Evolutionary conservation across 441 rosid species (phyloP), one percentile per base, ranked within the genome.

Genomic region (Macaranga tanarius): DNA sequence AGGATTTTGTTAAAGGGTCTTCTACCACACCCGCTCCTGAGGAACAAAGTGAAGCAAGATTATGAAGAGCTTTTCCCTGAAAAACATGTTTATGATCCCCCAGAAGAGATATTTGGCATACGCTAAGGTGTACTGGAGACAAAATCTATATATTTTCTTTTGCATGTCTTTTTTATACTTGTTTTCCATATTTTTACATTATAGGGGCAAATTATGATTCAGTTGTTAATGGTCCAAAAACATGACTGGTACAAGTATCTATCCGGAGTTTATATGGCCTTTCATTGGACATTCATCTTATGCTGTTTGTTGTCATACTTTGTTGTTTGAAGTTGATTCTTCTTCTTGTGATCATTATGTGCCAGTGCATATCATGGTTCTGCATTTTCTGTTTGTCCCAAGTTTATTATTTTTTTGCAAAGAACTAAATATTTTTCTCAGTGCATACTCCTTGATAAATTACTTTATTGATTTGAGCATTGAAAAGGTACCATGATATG

Each of bases 21-120:
- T 70, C 69, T 92, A 22, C 98, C 98, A 0, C 95, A 92, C 73
- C 99, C 96, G 0, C 97, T 92, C 77, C 75, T 92, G 75, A 90
- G 99, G 84, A 95, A 86, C 82, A 86, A 84, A 84, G 99, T 92
- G 62, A 95, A 92, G 88, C 91, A 95, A 70, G 99, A 95, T 71
- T 95, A 90, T 13, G 97, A 95, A 82, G 93, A 95, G 84, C 83
- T 92, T 71, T 95, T 92, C 77, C 97, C 98, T 56, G 98, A 95
- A 76, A 90, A 94, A 70, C 92, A 90, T 84, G 83, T 92, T 69
- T 91, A 91, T 81, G 97, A 92, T 82, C 97, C 99, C 69, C 98
- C 99, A 0, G 97, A 91, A 79, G 98, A 95, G 86, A 87, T 92
- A 72, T 95, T 95, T 70, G 98, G 98, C 26, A 76, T 79, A 74